Conservation (phyloP, 345 rosid species). For the Toxicodendron radicans region DNA sequence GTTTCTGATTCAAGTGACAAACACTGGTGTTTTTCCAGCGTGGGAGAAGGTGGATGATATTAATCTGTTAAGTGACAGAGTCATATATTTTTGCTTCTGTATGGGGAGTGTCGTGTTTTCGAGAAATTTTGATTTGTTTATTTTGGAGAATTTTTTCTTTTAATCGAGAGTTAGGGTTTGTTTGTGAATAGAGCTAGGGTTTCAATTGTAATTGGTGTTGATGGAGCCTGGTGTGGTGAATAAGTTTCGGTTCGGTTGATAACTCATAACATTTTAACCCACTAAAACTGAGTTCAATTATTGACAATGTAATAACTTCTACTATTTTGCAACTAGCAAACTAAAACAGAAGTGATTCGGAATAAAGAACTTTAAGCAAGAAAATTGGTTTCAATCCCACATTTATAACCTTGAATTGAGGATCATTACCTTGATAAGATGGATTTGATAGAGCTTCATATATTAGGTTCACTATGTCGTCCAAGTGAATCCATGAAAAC, state of each 20-base stretch:
- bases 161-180: too few relatives aligned
- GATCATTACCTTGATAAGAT: slow-evolving; percentile 63
- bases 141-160: too few relatives aligned
- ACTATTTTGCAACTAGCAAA: not conserved
- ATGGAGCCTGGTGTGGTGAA: slow-evolving; percentile 86
- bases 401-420: not conserved
- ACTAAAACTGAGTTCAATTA: not conserved
- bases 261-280: slow-evolving; percentile 55
- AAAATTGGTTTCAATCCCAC: not conserved
- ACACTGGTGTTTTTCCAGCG: too few relatives aligned
- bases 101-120: too few relatives aligned
- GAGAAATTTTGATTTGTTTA: too few relatives aligned
- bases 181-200: too few relatives aligned
- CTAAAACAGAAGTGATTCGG: not conserved
- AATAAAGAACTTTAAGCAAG: not conserved
- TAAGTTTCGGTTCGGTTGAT: slow-evolving; percentile 95
- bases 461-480: slow-evolving; percentile 80
- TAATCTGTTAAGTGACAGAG: too few relatives aligned
- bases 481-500: slow-evolving; percentile 99
- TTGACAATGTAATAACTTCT: not conserved
- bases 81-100: too few relatives aligned
- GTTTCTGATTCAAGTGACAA: too few relatives aligned
- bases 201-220: too few relatives aligned
- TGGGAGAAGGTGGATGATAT: too few relatives aligned
- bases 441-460: slow-evolving; percentile 79